phyloP scores from a whole-genome alignment of 176 grass and related monocot species.

The Carex cristatella region DNA sequence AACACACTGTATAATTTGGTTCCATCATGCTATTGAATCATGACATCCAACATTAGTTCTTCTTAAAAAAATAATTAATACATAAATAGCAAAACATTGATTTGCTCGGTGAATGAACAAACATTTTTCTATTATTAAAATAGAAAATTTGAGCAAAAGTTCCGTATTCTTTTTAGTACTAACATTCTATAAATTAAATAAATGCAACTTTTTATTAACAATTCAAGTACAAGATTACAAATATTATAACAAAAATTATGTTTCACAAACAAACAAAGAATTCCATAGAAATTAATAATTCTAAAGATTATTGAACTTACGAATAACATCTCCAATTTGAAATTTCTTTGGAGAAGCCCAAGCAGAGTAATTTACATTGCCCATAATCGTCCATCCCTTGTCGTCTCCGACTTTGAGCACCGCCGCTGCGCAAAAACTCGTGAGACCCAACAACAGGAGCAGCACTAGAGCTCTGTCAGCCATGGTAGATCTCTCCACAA shows the following conservation, averaged over 20 bases:
- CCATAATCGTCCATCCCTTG: slow-evolving; percentile 69
- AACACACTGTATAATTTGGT: slow-evolving; percentile 1
- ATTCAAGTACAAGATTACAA: neutral
- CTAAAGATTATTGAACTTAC: slow-evolving; percentile 32
- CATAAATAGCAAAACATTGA: neutral
- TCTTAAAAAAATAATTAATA: neutral
- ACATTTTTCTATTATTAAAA: slow-evolving; percentile 2
- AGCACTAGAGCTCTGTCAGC: slow-evolving; percentile 16
- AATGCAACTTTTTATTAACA: slow-evolving; percentile 6
- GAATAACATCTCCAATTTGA: slow-evolving; percentile 43
- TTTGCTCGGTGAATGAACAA: neutral
- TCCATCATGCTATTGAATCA: neutral
- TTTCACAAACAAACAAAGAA: neutral
- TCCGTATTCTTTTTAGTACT: neutral
- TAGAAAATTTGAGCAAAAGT: neutral
- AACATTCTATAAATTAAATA: neutral
- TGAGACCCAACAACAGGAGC: slow-evolving; percentile 39
- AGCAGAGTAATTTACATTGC: slow-evolving; percentile 56
- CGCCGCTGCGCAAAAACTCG: slow-evolving; percentile 31
- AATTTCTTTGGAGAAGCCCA: slow-evolving; percentile 50
- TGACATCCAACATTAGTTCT: neutral
- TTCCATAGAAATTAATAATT: neutral
- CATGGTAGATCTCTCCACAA: slow-evolving; percentile 10
- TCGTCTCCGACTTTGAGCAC: slow-evolving; percentile 61
- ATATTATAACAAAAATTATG: neutral